Base-by-base conservation (phyloP, 768 basidiomycete genomes). In the Boletus sp. region DNA sequence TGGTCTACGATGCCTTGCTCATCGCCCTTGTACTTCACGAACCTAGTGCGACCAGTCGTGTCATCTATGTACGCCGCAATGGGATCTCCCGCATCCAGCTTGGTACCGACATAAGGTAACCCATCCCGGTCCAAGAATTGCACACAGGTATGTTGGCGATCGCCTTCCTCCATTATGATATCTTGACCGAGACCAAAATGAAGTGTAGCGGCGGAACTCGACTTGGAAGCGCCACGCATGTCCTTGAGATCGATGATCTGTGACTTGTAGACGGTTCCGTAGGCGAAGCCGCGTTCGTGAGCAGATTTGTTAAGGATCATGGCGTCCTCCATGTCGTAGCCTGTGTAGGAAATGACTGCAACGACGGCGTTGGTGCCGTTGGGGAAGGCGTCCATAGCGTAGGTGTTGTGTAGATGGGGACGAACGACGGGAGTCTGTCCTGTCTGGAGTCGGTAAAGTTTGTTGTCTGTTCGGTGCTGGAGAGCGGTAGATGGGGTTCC, bases 321-420 rank as follows among this genome's bases (percentile, higher is more conserved):
- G 63, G 97, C 97, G 66, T 99, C 97, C 76, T 99, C 97, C 97
- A 99, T 99, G 72, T 99, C 97, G 74, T 99, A 99, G 4, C 97
- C 97, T 4, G 97, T 99, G 70, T 99, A 99, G 1, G 97, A 99
- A 65, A 99, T 98, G 68, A 99, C 97, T n/a, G 97, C 97, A 48
- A 99, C 97, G 57, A 99, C 80, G 18, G 97, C 97, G 72, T 99
- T 99, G 45, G 90, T 98, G 15, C 97, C 97, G 65, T 95, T 98
- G 2, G 97, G 97, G 82, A 94, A 99, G 33, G 91, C 85, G 73
- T 99, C 97, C 90, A 99, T 97, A 45, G 92, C 96, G 74, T 98
- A 99, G 4, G 87, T 85, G 67, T 94, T 90, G 76, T 98, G 93
- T 41, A 98, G 75, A 28, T 78, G 82, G 12, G 97, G 97, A 33